phyloP scores from a whole-genome alignment of 495 filamentous ascomycete species.

The Penicillium canariense region DNA sequence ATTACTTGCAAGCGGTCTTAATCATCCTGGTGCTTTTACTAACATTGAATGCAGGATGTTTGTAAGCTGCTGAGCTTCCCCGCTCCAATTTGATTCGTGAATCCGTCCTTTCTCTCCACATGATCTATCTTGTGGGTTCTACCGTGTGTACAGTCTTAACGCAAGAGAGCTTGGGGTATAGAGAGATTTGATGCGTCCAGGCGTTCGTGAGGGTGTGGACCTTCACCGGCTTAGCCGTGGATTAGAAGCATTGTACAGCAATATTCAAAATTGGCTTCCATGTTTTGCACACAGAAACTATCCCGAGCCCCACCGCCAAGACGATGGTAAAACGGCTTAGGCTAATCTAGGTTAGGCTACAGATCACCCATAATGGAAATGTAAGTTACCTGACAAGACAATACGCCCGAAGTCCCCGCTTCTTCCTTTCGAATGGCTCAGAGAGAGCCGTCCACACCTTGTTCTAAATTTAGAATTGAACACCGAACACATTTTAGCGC shows the following conservation, averaged over 20 bases:
- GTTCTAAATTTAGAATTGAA: no score
- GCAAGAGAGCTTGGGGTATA: neutral
- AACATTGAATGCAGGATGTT: constrained; percentile 34
- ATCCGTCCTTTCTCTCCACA: neutral
- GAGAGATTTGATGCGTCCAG: neutral
- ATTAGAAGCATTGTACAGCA: neutral
- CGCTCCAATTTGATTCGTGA: constrained; percentile 38
- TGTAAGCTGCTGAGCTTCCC: constrained; percentile 50
- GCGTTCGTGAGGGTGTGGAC: neutral
- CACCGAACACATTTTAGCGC: no score
- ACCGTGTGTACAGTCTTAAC: constrained; percentile 9
- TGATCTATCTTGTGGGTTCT: neutral
- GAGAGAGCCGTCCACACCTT: no score
- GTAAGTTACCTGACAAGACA: no score
- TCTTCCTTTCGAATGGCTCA: no score
- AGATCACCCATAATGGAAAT: no score
- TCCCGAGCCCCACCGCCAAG: no score
- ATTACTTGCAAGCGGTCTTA: neutral
- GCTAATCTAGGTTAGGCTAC: no score
- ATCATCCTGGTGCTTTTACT: neutral
- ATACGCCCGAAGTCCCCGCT: no score
- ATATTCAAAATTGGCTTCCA: neutral
- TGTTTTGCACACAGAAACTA: no score
- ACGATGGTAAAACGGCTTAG: no score
- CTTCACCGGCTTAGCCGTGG: neutral